These are phyloP conservation scores for Chaetomium fimeti DNA, from an alignment of 495 filamentous ascomycete species.

Conservation along the genomic window DNA sequence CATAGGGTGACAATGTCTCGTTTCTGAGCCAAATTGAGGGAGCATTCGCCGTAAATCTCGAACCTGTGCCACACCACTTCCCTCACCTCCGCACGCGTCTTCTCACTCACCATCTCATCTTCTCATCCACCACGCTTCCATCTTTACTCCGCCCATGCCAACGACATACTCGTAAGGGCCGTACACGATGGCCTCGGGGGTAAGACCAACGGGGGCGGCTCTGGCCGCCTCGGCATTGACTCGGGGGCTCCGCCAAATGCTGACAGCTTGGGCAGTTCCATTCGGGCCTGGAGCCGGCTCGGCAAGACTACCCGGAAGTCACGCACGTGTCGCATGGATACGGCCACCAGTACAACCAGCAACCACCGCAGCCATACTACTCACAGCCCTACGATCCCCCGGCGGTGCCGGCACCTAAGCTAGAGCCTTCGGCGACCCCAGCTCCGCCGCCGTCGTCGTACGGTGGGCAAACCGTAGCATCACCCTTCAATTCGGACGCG, in stretches of 20 bases:
- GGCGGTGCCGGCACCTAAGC: slow-evolving; percentile 4
- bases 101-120: background rate
- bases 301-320: slow-evolving; percentile 43
- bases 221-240: too few species aligned
- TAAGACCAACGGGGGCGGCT: background rate
- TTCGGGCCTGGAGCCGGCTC: slow-evolving; percentile 42
- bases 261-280: slow-evolving; percentile 29
- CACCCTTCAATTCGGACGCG: slow-evolving; percentile 10
- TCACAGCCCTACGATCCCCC: background rate
- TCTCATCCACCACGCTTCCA: too few species aligned
- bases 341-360: slow-evolving; percentile 13
- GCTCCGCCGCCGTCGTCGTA: slow-evolving; percentile 11
- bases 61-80: background rate
- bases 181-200: slow-evolving; percentile 1
- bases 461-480: slow-evolving; percentile 19
- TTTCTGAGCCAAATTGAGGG: background rate
- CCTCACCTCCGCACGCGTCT: background rate
- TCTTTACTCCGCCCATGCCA: background rate
- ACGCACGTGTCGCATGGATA: slow-evolving; percentile 21
- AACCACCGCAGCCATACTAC: slow-evolving; percentile 7
- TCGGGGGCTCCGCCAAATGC: too few species aligned
- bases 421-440: background rate
- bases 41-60: background rate
- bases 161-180: background rate
- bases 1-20: background rate